Evolutionary conservation across 305 asterid species (phyloP).

Genomic region (Plantago coronopus): DNA sequence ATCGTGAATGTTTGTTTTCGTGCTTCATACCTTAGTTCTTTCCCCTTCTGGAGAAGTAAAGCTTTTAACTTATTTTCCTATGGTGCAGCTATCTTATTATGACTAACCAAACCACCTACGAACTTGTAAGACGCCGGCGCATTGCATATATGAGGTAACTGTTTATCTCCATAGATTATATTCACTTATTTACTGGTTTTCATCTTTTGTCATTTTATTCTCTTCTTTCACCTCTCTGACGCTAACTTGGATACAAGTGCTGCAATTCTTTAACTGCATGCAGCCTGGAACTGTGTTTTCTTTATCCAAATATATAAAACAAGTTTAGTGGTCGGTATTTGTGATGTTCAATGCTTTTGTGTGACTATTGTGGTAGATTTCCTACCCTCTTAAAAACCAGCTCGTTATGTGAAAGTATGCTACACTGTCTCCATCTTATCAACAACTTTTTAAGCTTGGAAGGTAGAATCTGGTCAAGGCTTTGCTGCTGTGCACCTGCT

Average conservation of each 20-base stretch:
- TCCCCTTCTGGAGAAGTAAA: conserved; percentile 15
- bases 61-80: conserved; percentile 17
- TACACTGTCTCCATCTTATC: too few relatives aligned
- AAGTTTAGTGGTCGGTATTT: too few relatives aligned
- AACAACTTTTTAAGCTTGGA: too few relatives aligned
- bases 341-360: background rate
- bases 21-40: conserved; percentile 7
- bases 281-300: conserved; percentile 8
- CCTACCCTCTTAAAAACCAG: too few relatives aligned
- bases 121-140: conserved; percentile 84
- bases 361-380: background rate
- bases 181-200: conserved; percentile 3
- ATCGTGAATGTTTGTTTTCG: conserved; percentile 10
- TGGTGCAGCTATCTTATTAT: conserved; percentile 73
- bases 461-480: too few relatives aligned
- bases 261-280: conserved; percentile 4
- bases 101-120: conserved; percentile 94
- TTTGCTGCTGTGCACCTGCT: too few relatives aligned
- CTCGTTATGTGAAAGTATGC: background rate
- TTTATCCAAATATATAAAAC: background rate
- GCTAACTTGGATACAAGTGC: conserved; percentile 5
- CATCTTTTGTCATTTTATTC: conserved; percentile 3
- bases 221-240: background rate
- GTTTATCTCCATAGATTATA: conserved; percentile 5
- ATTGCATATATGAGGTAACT: conserved; percentile 76